These are phyloP conservation scores for Calonectria pteridis DNA, from an alignment of 2,329 filamentous ascomycete species.

Conservation along the genomic window DNA sequence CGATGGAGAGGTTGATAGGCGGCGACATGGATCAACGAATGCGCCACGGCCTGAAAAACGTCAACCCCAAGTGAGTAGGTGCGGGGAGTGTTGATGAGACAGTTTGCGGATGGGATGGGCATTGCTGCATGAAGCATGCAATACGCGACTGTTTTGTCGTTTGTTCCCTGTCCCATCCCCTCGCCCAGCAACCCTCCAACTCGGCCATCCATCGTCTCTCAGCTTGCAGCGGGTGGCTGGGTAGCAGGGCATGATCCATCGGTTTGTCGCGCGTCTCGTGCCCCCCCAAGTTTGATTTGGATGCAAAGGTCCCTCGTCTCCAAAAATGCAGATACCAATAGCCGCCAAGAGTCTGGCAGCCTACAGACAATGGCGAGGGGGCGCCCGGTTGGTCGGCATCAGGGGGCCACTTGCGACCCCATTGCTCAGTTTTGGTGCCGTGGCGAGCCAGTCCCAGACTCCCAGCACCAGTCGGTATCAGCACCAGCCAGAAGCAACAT, in stretches of 20 bases:
- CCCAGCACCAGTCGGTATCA: neutral
- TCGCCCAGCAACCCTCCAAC: neutral
- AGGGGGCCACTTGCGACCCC: conserved; percentile 17
- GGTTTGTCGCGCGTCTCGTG: conserved; percentile 28
- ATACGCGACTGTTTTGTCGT: neutral
- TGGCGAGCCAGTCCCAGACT: neutral
- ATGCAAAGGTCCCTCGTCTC: conserved; percentile 23
- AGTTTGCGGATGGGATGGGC: neutral
- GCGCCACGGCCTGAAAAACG: neutral
- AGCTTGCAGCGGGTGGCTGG: conserved; percentile 15
- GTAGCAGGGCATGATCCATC: conserved; percentile 9
- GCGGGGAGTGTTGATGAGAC: conserved; percentile 8
- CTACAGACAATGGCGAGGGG: conserved; percentile 10
- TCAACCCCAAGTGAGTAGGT: neutral
- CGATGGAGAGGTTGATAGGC: conserved; percentile 5
- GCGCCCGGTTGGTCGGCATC: conserved; percentile 23
- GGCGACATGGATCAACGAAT: neutral
- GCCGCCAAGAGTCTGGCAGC: conserved; percentile 18
- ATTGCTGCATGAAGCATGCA: conserved; percentile 11
- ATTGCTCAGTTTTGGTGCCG: neutral
- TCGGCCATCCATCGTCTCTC: neutral
- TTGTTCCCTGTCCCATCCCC: neutral
- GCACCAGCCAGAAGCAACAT: conserved; percentile 11
- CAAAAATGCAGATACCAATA: conserved; percentile 6
- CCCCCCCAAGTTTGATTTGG: conserved; percentile 11